Evolutionary conservation across 2,329 filamentous ascomycete species (phyloP).

Genomic region (Pseudogymnoascus sp.): DNA sequence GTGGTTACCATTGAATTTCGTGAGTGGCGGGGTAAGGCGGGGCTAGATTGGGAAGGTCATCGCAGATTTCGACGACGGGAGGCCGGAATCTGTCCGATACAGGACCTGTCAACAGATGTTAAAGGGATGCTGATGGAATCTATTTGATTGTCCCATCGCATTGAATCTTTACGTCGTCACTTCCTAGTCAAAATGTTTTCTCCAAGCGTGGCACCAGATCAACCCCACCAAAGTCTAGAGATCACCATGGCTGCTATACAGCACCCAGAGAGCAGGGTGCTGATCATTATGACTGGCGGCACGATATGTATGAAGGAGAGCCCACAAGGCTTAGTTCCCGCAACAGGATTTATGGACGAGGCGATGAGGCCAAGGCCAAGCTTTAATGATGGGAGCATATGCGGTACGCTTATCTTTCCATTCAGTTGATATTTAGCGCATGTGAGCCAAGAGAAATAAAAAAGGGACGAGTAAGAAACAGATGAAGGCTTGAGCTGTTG

Average conservation of each 20-base stretch:
- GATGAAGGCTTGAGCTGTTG: neutral
- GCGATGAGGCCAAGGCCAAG: conserved; percentile 56
- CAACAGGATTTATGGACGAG: conserved; percentile 51
- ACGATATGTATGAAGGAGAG: conserved; percentile 64
- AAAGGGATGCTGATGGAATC: neutral
- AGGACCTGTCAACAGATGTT: neutral
- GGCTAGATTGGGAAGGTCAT: neutral
- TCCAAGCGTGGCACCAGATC: neutral
- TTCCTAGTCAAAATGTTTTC: neutral
- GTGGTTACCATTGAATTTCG: neutral
- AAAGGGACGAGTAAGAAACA: neutral
- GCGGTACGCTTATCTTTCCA: conserved; percentile 26
- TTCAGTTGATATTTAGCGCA: conserved; percentile 9
- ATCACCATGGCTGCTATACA: neutral
- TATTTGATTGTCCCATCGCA: neutral
- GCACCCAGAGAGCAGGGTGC: conserved; percentile 45
- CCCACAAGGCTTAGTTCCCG: conserved; percentile 55
- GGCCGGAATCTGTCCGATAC: neutral
- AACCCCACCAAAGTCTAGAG: neutral
- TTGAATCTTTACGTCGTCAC: neutral
- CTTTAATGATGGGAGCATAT: conserved; percentile 58
- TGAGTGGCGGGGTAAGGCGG: conserved; percentile 4
- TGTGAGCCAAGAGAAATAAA: neutral
- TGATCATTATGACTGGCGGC: conserved; percentile 61
- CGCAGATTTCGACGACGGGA: neutral